A percentile compares a stretch with the other conserved stretches of the same genome.
phyloP scores from a whole-genome alignment of 768 basidiomycete species.

The Ramaria sp. region DNA sequence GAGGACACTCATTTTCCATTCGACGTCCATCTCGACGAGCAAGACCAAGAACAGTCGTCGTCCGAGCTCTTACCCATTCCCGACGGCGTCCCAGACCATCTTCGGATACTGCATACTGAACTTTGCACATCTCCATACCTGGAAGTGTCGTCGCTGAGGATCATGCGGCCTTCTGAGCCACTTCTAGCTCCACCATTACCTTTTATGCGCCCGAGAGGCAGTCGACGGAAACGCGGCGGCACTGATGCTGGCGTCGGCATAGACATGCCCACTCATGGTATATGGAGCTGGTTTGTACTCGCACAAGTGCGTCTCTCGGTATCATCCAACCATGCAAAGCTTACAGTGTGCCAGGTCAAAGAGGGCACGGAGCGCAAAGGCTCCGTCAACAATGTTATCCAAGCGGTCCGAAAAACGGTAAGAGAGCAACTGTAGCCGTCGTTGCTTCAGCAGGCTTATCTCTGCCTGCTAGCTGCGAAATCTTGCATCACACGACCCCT shows the following conservation, averaged over 20 bases:
- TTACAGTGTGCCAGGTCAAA: slow-evolving; percentile 45
- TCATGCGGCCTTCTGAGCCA: slow-evolving; percentile 39
- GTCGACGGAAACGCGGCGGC: slow-evolving; percentile 46
- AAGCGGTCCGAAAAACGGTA: slow-evolving; percentile 60
- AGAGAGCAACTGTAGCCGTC: slow-evolving; percentile 13
- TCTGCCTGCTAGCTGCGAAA: slow-evolving; percentile 30
- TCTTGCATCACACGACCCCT: slow-evolving; percentile 39
- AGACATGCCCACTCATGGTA: slow-evolving; percentile 36
- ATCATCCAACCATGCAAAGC: not conserved
- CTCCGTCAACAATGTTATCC: slow-evolving; percentile 63
- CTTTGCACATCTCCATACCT: slow-evolving; percentile 57
- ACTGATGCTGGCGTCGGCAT: slow-evolving; percentile 58
- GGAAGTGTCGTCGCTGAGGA: slow-evolving; percentile 46
- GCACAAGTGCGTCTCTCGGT: slow-evolving; percentile 43
- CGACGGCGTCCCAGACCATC: slow-evolving; percentile 35
- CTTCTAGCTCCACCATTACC: slow-evolving; percentile 54
- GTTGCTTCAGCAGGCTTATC: not conserved
- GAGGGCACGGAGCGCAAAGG: slow-evolving; percentile 77
- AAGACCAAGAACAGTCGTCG: slow-evolving; percentile 15
- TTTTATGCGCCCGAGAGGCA: slow-evolving; percentile 43
- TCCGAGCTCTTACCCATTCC: slow-evolving; percentile 33
- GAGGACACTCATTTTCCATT: slow-evolving; percentile 11
- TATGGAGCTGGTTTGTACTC: slow-evolving; percentile 73
- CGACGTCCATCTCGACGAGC: slow-evolving; percentile 14
- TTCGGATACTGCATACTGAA: slow-evolving; percentile 46